Conservation (phyloP, 1,139 yeast genomes). For the Saccharomycopsis hybrid region DNA sequence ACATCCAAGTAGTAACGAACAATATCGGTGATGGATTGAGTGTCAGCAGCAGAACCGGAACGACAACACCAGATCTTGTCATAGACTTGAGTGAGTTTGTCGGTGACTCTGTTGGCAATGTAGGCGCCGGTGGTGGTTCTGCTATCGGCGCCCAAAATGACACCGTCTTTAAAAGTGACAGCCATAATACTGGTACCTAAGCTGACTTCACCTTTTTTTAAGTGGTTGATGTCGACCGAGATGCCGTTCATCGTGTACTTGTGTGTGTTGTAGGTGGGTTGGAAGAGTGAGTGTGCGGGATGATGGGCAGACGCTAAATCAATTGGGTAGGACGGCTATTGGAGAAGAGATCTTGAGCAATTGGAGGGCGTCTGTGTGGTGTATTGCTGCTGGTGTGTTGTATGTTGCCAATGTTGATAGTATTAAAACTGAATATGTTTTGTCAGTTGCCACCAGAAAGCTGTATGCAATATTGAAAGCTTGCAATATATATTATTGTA, state of each 20-base stretch:
- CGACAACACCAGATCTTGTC: constrained; percentile 95
- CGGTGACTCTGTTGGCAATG: constrained; percentile 94
- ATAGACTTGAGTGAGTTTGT: constrained; percentile 91
- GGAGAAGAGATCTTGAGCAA: too few species aligned
- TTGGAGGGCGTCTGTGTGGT: too few species aligned
- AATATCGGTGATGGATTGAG: constrained; percentile 95
- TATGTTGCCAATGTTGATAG: too few species aligned
- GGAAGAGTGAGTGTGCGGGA: too few species aligned
- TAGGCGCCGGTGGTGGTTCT: constrained; percentile 97
- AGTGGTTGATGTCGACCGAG: constrained; percentile 79
- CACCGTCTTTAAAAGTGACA: constrained; percentile 90
- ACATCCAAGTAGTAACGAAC: constrained; percentile 83
- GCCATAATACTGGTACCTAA: constrained; percentile 97
- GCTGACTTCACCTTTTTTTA: constrained; percentile 90
- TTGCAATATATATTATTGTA: too few species aligned
- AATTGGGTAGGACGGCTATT: too few species aligned
- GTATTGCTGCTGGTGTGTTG: too few species aligned
- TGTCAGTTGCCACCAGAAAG: too few species aligned
- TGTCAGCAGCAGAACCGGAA: constrained; percentile 95
- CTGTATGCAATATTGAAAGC: too few species aligned
- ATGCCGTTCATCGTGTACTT: constrained; percentile 65
- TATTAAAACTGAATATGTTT: too few species aligned
- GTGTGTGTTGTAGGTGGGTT: too few species aligned
- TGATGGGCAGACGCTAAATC: too few species aligned
- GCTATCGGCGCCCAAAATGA: constrained; percentile 93